Evolutionary conservation across 306 rosid genomes (phyloP), one percentile per base, ranked within the genome.

Genomic region (Spatholobus suberectus): DNA sequence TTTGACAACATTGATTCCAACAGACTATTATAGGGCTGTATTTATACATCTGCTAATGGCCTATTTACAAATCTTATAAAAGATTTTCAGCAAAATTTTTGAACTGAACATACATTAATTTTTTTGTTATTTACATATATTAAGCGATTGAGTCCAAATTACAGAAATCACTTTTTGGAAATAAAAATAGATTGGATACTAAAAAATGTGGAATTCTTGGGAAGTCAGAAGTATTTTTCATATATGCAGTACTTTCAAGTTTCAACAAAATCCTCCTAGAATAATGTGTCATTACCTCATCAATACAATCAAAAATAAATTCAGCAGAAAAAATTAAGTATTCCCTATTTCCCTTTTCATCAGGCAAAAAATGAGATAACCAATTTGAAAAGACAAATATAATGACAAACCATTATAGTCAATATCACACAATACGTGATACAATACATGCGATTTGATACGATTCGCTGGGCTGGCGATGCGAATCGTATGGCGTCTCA

Each of bases 231-330:
- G 24, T 32, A 35, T 29, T 17, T 51, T 79, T 82, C 55, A 4
- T 32, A 10, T 27, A 20, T 47, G 47, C 38, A 62, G 49, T 18
- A 63, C 40, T 43, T 58, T 27, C 13, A 73, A 63, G 32, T 43
- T 58, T 27, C 13, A 73, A 70, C 70, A 57, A 80, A 73, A 35
- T 37, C 41, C 83, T 71, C 79, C 47, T 6, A n/a, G 18, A 29
- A 63, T 27, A 38, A 68, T 9, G 75, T 13, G 23, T 9, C 43
- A 37, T 65, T 69, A 59, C 66, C 52, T 20, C 70, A 69, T 40
- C 29, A 75, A 38, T 26, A 69, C 12, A 41, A 55, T 32, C 23
- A 23, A 81, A 69, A 80, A 85, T 37, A n/a, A 67, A 74, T 26
- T 75, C 70, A 80, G 59, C 35, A 75, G 17, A 80, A 46, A 35